These are phyloP conservation scores for Diplosphaera chodatii DNA, from an alignment of 139 green algal species.

Conservation along the genomic window DNA sequence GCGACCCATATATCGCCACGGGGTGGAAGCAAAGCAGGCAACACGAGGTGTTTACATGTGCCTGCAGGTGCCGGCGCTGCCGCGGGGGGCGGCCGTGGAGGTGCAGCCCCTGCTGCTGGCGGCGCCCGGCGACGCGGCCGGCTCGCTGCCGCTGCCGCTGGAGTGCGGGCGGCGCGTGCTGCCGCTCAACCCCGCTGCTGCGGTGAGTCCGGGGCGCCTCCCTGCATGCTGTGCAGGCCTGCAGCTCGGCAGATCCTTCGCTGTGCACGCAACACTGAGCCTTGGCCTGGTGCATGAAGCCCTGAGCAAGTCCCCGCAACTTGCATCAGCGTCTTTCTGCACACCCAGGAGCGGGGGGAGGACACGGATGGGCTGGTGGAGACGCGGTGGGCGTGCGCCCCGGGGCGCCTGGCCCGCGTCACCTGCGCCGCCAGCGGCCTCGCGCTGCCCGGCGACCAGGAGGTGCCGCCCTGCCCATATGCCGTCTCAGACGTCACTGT, in stretches of 20 bases:
- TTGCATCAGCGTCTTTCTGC: too few species aligned
- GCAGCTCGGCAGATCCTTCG: too few species aligned
- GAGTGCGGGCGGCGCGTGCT: not conserved
- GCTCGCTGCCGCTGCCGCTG: not conserved
- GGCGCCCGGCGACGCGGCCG: too few species aligned
- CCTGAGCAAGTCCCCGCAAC: too few species aligned
- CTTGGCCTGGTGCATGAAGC: too few species aligned
- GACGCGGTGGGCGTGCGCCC: not conserved
- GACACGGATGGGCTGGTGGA: not conserved
- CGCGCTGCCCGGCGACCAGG: not conserved
- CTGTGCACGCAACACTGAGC: too few species aligned
- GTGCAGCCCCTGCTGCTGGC: constrained; percentile 46
- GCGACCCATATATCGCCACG: too few species aligned
- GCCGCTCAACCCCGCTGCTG: not conserved
- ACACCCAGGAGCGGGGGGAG: not conserved
- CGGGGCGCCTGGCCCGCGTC: not conserved
- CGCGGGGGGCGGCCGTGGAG: constrained; percentile 53
- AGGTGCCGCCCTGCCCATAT: not conserved
- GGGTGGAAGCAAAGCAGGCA: too few species aligned
- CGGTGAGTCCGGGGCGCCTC: too few species aligned
- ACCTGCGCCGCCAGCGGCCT: not conserved
- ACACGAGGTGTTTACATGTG: too few species aligned
- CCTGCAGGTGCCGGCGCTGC: constrained; percentile 47
- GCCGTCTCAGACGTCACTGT: too few species aligned
- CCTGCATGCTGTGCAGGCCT: too few species aligned